These are phyloP conservation scores for Citrus medica DNA, from an alignment of 345 rosid species.

Conservation along the genomic window DNA sequence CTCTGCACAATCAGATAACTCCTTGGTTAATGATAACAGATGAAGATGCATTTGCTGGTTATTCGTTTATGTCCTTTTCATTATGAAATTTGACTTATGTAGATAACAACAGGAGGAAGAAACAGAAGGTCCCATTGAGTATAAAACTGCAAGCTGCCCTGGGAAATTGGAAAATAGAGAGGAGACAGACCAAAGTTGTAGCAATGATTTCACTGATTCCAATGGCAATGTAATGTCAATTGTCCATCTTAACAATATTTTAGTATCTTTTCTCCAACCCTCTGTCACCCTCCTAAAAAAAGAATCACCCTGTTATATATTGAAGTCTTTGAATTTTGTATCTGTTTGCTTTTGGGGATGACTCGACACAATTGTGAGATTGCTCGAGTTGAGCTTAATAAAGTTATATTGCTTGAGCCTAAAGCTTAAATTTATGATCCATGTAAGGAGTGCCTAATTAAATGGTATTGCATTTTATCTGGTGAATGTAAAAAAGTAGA, in stretches of 20 bases:
- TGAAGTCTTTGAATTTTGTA: neutral
- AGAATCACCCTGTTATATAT: neutral
- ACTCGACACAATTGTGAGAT: neutral
- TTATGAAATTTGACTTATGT: constrained; percentile 47
- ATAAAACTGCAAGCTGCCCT: constrained; percentile 18
- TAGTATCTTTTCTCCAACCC: neutral
- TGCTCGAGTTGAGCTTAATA: neutral
- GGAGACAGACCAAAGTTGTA: constrained; percentile 26
- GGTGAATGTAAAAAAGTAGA: neutral
- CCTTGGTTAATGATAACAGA: constrained; percentile 3
- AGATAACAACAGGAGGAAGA: constrained; percentile 59
- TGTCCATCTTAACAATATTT: neutral
- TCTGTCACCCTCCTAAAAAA: neutral
- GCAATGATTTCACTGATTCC: constrained; percentile 30
- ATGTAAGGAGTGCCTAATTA: neutral
- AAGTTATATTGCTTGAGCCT: neutral
- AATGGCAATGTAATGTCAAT: constrained; percentile 58
- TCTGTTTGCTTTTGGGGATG: neutral
- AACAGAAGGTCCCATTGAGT: constrained; percentile 32
- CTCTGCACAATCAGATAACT: constrained; percentile 8
- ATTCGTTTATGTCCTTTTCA: constrained; percentile 26
- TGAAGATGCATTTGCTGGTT: constrained; percentile 11
- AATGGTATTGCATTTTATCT: neutral
- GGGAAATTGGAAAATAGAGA: constrained; percentile 23
- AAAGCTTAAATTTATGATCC: neutral